Conservation (phyloP, 202 grass and related monocot genomes). For the Carex arenaria region DNA sequence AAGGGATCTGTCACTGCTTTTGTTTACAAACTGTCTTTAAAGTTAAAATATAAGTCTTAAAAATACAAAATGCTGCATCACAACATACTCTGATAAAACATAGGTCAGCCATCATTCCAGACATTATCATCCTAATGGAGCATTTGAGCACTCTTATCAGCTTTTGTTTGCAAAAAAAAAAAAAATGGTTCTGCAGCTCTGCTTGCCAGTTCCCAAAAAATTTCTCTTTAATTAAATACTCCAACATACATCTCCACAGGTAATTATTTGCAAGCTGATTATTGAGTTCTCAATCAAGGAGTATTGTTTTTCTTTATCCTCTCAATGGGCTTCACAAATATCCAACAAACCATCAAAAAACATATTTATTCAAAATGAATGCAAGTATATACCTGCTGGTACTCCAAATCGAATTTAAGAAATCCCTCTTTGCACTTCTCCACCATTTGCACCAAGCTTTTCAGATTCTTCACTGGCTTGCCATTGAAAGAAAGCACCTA, state of each 20-base stretch:
- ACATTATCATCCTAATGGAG: not conserved
- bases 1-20: not conserved
- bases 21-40: not conserved
- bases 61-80: not conserved
- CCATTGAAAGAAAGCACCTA: slow-evolving; percentile 83
- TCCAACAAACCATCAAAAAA: not conserved
- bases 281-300: not conserved
- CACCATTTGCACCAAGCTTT: slow-evolving; percentile 65
- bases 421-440: slow-evolving; percentile 87
- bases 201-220: not conserved
- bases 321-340: not conserved
- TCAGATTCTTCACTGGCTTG: slow-evolving; percentile 86
- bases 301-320: not conserved
- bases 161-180: not conserved
- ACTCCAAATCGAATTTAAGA: slow-evolving; percentile 94
- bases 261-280: not conserved
- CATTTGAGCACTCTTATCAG: not conserved
- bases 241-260: not conserved
- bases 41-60: not conserved
- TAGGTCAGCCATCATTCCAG: not conserved
- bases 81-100: not conserved
- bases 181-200: not conserved
- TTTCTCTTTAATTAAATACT: not conserved
- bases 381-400: slow-evolving; percentile 60
- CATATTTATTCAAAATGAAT: not conserved